Evolutionary conservation across 2,329 filamentous ascomycete species (phyloP), one percentile per base, ranked within the genome.

Genomic region (Bertia moriformis): DNA sequence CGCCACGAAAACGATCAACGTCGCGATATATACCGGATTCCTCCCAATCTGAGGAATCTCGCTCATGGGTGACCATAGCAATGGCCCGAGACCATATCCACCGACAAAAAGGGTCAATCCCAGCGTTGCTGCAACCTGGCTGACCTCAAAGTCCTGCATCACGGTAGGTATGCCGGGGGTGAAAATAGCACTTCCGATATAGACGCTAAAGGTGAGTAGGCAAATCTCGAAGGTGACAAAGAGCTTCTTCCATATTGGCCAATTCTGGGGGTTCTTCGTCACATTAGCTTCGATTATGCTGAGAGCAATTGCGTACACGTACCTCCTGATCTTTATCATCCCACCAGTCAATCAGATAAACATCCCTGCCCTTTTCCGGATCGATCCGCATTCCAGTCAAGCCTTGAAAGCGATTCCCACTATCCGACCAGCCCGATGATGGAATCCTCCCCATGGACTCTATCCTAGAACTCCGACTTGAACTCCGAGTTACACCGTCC

Each of bases 1-100:
- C 43, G 83, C 66, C 38, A 80, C 72, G 51, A 83, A 85, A 19
- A 84, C 59, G 42, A 70, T 69, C 59, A 84, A 78, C 7, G 78
- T 78, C 45, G 71, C 52, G 24, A 81, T 69, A 54, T 85, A 85
- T 4, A 79, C 69, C 0, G 73, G 71, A 47, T 78, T 83, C 4
- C 80, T 66, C 2, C 81, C 80, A 38, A 84, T 68, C 36, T 65
- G 51, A 0, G 79, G 76, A 17, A 84, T 71, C 56, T 85, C 80
- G 38, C 65, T 71, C 32, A 84, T 55, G 0, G 80, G 80, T 0
- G 73, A 74, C 56, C 73, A 83, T 18, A 84, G 44, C 18, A 83
- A 55, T 1, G 78, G 78, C 0, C 78, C 78, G 14, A 76, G 56
- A 12, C 78, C 76, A 44, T 75, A 75, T 1, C 72, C 76, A 0